Percentiles rank a stretch among this genome's conserved stretches.
phyloP scores from a whole-genome alignment of 1,284 basidiomycete species.

The Ceratobasidium theobromae region DNA sequence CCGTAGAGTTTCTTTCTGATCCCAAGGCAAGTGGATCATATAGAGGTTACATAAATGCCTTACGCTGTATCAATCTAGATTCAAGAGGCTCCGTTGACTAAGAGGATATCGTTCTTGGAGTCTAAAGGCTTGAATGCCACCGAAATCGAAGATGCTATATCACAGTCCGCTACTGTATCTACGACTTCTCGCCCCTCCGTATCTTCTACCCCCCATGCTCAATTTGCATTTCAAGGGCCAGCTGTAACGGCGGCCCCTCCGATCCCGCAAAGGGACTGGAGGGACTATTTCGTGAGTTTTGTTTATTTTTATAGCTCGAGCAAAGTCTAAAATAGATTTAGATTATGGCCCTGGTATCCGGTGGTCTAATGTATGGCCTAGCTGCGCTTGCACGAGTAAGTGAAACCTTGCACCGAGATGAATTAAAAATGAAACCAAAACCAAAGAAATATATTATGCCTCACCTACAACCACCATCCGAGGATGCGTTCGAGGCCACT shows the following conservation, averaged over 20 bases:
- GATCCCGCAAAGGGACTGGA: slow-evolving; percentile 73
- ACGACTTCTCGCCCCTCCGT: slow-evolving; percentile 30
- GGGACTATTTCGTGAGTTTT: slow-evolving; percentile 85
- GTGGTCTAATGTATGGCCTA: slow-evolving; percentile 87
- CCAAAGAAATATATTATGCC: slow-evolving; percentile 87
- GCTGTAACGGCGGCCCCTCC: slow-evolving; percentile 41
- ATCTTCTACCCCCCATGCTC: slow-evolving; percentile 27
- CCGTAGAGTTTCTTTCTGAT: slow-evolving; percentile 78
- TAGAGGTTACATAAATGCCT: not conserved
- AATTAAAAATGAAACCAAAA: not conserved
- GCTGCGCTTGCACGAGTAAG: slow-evolving; percentile 78
- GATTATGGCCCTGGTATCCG: slow-evolving; percentile 94
- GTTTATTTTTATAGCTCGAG: not conserved
- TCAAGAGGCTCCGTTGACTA: slow-evolving; percentile 75
- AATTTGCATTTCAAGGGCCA: slow-evolving; percentile 22
- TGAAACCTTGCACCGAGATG: slow-evolving; percentile 15
- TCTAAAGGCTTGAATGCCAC: slow-evolving; percentile 83
- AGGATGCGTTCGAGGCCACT: slow-evolving; percentile 88
- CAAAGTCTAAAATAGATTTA: slow-evolving; percentile 42
- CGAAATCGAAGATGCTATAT: slow-evolving; percentile 88
- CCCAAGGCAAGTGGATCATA: slow-evolving; percentile 55
- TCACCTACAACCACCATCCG: slow-evolving; percentile 86
- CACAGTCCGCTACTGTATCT: slow-evolving; percentile 52
- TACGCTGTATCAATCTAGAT: slow-evolving; percentile 48
- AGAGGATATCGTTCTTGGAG: slow-evolving; percentile 90